Evolutionary conservation across 202 grass and related monocot genomes (phyloP).

Genomic region (Bolboschoenoplectus hybrid): DNA sequence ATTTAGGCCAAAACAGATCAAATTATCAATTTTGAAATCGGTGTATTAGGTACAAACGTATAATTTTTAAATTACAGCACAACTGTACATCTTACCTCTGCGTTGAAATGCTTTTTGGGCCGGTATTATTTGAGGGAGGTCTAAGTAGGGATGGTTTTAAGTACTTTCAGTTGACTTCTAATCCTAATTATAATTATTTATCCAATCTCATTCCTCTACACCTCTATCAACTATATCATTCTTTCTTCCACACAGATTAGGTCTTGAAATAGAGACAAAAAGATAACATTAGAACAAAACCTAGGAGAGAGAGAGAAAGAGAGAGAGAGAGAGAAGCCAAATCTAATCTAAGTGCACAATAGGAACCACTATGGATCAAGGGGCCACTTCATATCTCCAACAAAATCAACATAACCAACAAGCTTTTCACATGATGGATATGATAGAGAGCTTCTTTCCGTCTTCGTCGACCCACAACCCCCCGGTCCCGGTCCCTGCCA

Average conservation of each 20-base stretch:
- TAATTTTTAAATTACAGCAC: slow-evolving; percentile 22
- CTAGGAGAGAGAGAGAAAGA: neutral
- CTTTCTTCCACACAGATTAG: neutral
- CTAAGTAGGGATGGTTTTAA: slow-evolving; percentile 74
- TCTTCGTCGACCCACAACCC: slow-evolving; percentile 4
- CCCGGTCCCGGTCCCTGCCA: neutral
- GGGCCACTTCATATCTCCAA: slow-evolving; percentile 35
- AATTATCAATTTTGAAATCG: neutral
- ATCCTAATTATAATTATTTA: neutral
- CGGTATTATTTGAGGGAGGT: slow-evolving; percentile 75
- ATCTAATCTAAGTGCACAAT: neutral
- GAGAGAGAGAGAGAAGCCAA: neutral
- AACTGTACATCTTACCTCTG: slow-evolving; percentile 26
- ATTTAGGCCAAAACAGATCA: neutral
- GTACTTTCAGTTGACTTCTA: slow-evolving; percentile 52
- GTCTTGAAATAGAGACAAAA: neutral
- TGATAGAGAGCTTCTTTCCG: neutral
- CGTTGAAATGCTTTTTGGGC: slow-evolving; percentile 45
- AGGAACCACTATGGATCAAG: slow-evolving; percentile 46
- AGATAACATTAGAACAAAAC: neutral
- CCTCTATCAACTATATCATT: neutral
- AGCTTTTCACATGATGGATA: slow-evolving; percentile 47
- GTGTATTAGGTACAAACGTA: neutral
- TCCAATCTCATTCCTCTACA: slow-evolving; percentile 7
- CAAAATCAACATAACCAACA: slow-evolving; percentile 51